Base-by-base conservation (phyloP, 148 eudicot genomes). In the Spergularia bocconei region DNA sequence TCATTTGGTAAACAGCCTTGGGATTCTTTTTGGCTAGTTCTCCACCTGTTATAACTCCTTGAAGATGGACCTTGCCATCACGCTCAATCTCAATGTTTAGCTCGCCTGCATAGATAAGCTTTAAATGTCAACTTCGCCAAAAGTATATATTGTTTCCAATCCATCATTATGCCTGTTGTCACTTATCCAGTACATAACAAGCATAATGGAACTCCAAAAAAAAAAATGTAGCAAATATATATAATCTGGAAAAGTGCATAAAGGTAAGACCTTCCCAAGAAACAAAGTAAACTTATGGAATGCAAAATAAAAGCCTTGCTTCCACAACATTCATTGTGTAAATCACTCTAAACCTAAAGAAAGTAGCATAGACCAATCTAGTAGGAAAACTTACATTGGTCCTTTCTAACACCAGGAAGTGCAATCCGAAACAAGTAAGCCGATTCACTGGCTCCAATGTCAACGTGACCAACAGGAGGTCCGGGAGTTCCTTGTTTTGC, bases 391-490 rank as follows among this genome's bases (percentile, higher is more conserved):
- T 52, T 66, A 91, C 96, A 86, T 67, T 83, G 82, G 69, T 92
- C 98, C 81, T 92, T 88, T 79, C 86, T 83, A 62, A 93, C 96
- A 71, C 97, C 98, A 78, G 97, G 97, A 52, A 91, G 87, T 69
- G 97, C 89, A 80, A 87, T 89, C 71, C 92, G 88, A 70, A 93
- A 90, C 76, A 86, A 84, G 70, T 86, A 90, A 55, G 93, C 91
- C 8, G 80, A 67, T 79, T 83, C 82, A 68, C 93, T 84, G 16
- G 77, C 76, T 77, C 98, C 98, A 75, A 93, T 88, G 75, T 93
- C 98, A 73, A 91, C 88, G 71, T 85, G 86, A 76, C 98, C 98
- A 71, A 89, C 75, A 67, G 92, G 80, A 54, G 91, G 96, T 54
- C 90, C 98, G 73, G 54, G 76, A 38, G 76, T 81, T 56, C 91